These are phyloP conservation scores for Phlyctochytrium arcticum DNA, from an alignment of 192 early-diverging fungal species.

Conservation along the genomic window DNA sequence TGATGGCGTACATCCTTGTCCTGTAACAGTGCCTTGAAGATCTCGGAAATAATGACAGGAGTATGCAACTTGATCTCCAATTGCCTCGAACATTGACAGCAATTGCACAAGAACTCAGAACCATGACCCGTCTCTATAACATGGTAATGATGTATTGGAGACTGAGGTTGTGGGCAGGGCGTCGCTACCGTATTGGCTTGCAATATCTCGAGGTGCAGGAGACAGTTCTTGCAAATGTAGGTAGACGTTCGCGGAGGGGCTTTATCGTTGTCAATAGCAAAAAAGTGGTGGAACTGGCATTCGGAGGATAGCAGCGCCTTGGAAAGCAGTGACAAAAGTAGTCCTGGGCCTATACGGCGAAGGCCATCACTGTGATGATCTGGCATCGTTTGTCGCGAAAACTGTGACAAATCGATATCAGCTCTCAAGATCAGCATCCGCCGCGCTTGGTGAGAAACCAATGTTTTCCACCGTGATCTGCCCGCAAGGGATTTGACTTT, in stretches of 20 bases:
- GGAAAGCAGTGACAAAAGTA: too few species aligned
- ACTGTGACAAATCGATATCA: too few species aligned
- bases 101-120: neutral
- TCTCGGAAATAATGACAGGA: neutral
- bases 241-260: neutral
- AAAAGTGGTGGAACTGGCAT: conserved; percentile 19
- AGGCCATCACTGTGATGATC: too few species aligned
- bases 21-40: neutral
- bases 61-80: neutral
- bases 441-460: too few species aligned
- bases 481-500: too few species aligned
- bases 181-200: neutral
- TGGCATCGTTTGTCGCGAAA: too few species aligned
- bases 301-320: too few species aligned
- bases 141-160: conserved; percentile 13
- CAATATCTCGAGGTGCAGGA: neutral
- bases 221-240: conserved; percentile 15
- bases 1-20: neutral
- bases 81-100: conserved; percentile 1
- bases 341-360: too few species aligned
- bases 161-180: neutral
- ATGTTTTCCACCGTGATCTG: too few species aligned
- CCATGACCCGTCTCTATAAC: neutral
- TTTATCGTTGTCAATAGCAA: neutral
- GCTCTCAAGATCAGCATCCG: too few species aligned